phyloP scores from a whole-genome alignment of 1,139 yeast species.

The Suzukiozyma palmioleophila region DNA sequence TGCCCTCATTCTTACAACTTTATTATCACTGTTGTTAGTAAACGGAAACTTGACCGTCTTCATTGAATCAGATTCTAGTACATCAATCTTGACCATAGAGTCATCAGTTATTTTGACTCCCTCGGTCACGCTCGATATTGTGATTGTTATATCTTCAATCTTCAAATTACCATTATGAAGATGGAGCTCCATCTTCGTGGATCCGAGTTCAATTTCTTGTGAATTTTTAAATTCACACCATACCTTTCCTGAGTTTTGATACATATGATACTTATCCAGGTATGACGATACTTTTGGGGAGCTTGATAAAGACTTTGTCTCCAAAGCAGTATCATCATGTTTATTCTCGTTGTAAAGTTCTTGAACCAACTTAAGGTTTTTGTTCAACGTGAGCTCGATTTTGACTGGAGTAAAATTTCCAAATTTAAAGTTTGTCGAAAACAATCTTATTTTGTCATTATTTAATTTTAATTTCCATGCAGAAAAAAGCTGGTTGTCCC shows the following conservation, averaged over 20 bases:
- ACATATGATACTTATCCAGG: not conserved
- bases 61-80: conserved; percentile 15
- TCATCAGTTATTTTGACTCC: conserved; percentile 12
- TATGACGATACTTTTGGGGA: not conserved
- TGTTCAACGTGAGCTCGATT: conserved; percentile 17
- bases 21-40: conserved; percentile 23
- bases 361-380: conserved; percentile 15
- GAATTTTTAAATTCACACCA: conserved; percentile 4
- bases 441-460: conserved; percentile 16
- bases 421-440: conserved; percentile 17
- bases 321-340: conserved; percentile 9
- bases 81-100: conserved; percentile 10
- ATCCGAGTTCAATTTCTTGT: conserved; percentile 17
- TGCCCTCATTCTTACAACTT: conserved; percentile 25
- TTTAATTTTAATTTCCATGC: conserved; percentile 9
- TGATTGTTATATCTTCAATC: conserved; percentile 13
- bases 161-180: conserved; percentile 17
- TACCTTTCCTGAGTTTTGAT: not conserved
- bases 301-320: not conserved
- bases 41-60: conserved; percentile 20
- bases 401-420: conserved; percentile 24
- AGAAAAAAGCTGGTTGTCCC: conserved; percentile 3
- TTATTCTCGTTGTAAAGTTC: conserved; percentile 3
- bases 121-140: conserved; percentile 13
- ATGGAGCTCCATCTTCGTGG: conserved; percentile 16